phyloP scores from a whole-genome alignment of 2,329 filamentous ascomycete species.

The Botrytis porri region DNA sequence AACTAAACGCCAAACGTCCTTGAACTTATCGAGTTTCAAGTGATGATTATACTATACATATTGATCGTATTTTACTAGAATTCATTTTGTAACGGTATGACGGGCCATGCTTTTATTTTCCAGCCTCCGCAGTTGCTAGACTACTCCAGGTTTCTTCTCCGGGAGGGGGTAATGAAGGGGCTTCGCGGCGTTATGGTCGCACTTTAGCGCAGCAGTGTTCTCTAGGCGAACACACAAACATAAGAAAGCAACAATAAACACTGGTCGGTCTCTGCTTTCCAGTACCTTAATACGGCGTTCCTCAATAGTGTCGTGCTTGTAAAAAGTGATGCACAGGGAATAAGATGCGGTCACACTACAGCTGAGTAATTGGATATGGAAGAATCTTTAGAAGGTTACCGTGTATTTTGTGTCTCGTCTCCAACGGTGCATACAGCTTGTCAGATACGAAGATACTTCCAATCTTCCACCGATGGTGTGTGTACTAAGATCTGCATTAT shows the following conservation, averaged over 20 bases:
- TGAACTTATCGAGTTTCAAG: conserved; percentile 13
- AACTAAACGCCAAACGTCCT: conserved; percentile 6
- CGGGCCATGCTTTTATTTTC: neutral
- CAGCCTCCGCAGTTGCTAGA: conserved; percentile 13
- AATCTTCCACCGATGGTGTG: conserved; percentile 11
- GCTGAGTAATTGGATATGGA: conserved; percentile 11
- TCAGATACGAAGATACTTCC: conserved; percentile 30
- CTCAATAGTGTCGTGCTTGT: conserved; percentile 1
- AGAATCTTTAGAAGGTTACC: conserved; percentile 18
- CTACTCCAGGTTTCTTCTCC: conserved; percentile 20
- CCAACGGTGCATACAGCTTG: conserved; percentile 23
- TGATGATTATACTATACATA: neutral
- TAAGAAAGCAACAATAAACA: neutral
- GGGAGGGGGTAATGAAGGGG: conserved; percentile 19
- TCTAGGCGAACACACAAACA: neutral
- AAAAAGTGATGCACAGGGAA: neutral
- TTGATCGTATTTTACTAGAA: neutral
- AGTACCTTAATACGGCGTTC: neutral
- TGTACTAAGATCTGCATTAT: conserved; percentile 32
- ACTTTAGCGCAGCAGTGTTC: conserved; percentile 9
- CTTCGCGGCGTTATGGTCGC: conserved; percentile 18
- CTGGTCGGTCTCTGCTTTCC: neutral
- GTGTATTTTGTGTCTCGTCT: conserved; percentile 19
- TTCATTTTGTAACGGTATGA: neutral
- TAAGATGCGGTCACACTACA: conserved; percentile 14